phyloP scores from a whole-genome alignment of 345 rosid species.

The Pugionium cornutum region DNA sequence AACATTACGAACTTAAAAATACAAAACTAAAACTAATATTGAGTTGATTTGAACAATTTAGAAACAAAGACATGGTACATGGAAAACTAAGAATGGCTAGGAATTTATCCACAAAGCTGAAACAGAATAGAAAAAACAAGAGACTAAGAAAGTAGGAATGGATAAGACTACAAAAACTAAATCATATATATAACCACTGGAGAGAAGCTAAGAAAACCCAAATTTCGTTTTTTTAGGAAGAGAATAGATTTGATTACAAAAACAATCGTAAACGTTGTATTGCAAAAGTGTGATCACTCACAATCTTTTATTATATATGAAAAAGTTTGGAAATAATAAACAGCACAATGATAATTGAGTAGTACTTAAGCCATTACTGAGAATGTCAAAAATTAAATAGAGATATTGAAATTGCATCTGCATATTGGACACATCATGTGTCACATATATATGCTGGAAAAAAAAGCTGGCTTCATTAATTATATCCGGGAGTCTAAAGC shows the following conservation, averaged over 20 bases:
- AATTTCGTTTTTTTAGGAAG: not conserved
- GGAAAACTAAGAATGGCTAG: not conserved
- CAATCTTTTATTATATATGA: not conserved
- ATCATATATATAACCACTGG: too few relatives aligned
- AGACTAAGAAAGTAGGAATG: not conserved
- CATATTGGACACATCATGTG: not conserved
- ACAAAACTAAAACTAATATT: too few relatives aligned
- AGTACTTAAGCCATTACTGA: not conserved
- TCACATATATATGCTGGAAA: not conserved
- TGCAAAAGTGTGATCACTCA: not conserved
- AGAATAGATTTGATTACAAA: not conserved
- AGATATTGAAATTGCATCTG: slow-evolving; percentile 17
- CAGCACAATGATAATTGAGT: not conserved
- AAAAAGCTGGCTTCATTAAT: not conserved
- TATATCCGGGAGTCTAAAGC: slow-evolving; percentile 47
- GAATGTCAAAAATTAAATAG: not conserved
- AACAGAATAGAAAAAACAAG: not conserved
- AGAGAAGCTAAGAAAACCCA: not conserved
- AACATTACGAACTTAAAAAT: too few relatives aligned
- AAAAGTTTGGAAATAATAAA: not conserved
- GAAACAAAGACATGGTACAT: too few relatives aligned
- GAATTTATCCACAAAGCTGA: not conserved
- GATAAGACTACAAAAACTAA: too few relatives aligned
- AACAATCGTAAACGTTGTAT: not conserved
- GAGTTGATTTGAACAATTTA: too few relatives aligned